phyloP scores from a whole-genome alignment of 441 rosid species.

The Erodium moschatum region DNA sequence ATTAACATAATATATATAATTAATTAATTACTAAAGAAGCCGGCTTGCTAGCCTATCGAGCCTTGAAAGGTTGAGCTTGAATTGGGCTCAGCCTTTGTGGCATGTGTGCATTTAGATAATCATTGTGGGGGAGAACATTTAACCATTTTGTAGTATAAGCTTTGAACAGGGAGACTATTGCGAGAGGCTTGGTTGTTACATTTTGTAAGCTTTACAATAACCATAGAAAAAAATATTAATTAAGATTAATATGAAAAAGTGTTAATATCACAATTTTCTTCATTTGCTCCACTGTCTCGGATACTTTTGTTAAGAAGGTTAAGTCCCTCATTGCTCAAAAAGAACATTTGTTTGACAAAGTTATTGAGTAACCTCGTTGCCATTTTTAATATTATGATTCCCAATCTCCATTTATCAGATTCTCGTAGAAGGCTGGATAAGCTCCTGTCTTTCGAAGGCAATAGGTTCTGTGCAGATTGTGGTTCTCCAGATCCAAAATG shows the following conservation, averaged over 20 bases:
- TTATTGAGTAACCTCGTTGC: background rate
- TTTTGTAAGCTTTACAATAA: background rate
- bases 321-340: background rate
- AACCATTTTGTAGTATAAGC: background rate
- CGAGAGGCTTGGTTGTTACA: background rate
- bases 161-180: background rate
- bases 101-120: background rate
- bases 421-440: slow-evolving; percentile 53
- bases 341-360: background rate
- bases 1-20: too few species aligned
- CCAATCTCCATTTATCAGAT: slow-evolving; percentile 33
- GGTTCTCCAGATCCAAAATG: slow-evolving; percentile 94
- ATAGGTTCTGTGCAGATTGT: slow-evolving; percentile 82
- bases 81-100: background rate
- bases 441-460: slow-evolving; percentile 44
- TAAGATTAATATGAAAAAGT: background rate
- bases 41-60: too few species aligned
- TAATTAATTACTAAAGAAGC: too few species aligned
- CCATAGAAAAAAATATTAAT: background rate
- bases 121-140: background rate
- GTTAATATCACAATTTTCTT: background rate
- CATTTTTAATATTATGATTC: background rate
- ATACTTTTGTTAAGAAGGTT: background rate
- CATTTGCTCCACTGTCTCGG: background rate
- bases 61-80: too few species aligned